Percentiles rank a stretch among this genome's conserved stretches.
Conservation (phyloP, 495 filamentous ascomycete genomes). For the Trypethelium eluteriae region DNA sequence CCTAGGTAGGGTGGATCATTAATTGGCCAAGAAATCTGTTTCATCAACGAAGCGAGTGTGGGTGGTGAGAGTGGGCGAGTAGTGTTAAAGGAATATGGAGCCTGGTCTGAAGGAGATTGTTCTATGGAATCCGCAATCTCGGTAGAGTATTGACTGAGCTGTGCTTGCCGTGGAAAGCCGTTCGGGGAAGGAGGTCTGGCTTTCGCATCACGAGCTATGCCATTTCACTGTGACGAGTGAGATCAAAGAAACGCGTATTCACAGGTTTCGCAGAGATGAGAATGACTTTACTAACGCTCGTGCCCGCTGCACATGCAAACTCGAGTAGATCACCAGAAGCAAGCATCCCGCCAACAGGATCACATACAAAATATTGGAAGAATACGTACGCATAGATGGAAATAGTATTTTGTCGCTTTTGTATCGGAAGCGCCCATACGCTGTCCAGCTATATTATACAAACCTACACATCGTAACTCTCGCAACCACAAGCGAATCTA, state of each 20-base stretch:
- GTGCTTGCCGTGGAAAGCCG: background rate
- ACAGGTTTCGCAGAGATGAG: background rate
- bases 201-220: background rate
- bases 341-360: background rate
- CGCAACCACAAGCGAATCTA: slow-evolving; percentile 37
- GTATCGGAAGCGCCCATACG: background rate
- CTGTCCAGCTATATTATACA: slow-evolving; percentile 1
- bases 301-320: background rate
- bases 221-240: background rate
- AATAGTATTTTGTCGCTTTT: background rate
- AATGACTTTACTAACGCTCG: background rate
- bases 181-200: background rate
- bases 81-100: background rate
- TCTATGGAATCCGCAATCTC: background rate
- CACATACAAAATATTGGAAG: background rate
- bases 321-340: background rate
- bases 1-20: too few species aligned
- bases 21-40: too few species aligned
- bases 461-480: background rate
- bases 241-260: background rate
- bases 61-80: background rate
- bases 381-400: background rate
- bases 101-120: background rate
- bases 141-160: background rate
- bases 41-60: background rate